Percentiles rank a stretch among this genome's conserved stretches.
phyloP scores from a whole-genome alignment of 2,329 filamentous ascomycete species.

The Talaromyces sp. region DNA sequence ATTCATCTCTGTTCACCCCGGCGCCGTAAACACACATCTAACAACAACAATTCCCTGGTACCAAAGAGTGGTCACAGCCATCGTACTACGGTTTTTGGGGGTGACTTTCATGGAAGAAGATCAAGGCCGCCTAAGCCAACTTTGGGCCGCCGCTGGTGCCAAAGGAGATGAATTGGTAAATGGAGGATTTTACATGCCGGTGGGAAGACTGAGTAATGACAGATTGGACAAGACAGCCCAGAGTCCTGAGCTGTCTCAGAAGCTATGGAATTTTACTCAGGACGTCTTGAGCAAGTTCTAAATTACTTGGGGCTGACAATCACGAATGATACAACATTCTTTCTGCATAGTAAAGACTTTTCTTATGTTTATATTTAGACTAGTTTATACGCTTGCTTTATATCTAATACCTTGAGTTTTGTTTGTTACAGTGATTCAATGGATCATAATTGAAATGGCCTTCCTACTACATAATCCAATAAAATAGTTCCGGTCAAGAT shows the following conservation, averaged over 20 bases:
- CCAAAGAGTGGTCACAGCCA: not conserved
- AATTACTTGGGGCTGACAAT: not conserved
- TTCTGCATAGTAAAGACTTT: not conserved
- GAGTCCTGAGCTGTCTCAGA: not conserved
- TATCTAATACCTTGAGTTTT: not conserved
- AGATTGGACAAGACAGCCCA: constrained; percentile 12
- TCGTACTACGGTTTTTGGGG: constrained; percentile 18
- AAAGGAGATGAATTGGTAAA: constrained; percentile 28
- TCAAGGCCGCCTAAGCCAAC: constrained; percentile 28
- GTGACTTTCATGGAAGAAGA: constrained; percentile 25
- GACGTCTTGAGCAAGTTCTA: constrained; percentile 11
- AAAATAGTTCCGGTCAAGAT: too few species aligned
- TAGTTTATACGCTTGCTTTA: not conserved
- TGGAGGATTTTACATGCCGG: constrained; percentile 33
- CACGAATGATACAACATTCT: not conserved
- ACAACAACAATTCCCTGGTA: constrained; percentile 25
- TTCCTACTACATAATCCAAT: not conserved
- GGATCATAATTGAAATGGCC: not conserved
- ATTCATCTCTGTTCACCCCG: constrained; percentile 46
- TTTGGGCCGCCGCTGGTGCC: constrained; percentile 34
- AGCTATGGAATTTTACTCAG: constrained; percentile 13
- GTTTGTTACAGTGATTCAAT: not conserved
- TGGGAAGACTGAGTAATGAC: constrained; percentile 27
- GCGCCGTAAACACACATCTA: constrained; percentile 39
- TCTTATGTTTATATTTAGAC: not conserved